Evolutionary conservation across 2,329 filamentous ascomycete species (phyloP), one percentile per base, ranked within the genome.

Genomic region (Cladosporium sp.): DNA sequence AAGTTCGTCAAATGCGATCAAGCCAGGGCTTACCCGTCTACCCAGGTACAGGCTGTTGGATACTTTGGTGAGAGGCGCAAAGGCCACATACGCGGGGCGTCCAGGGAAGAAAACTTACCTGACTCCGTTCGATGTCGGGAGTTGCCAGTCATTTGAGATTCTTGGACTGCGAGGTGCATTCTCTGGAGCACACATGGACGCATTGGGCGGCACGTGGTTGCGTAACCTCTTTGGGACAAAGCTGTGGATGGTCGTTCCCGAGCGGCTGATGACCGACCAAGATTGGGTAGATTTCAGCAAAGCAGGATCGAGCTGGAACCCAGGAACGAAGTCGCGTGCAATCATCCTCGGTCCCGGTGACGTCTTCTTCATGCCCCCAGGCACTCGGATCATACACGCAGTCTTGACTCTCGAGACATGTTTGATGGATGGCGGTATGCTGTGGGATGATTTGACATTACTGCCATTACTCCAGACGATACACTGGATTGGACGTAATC

Each of bases 341-440:
- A 10, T 57, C 24, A 32, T 57, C 12, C 52, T 57, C 3, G 52
- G 34, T 36, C 28, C 28, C 12, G 34, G 34, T 36, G 52, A 57
- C 14, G 24, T 57, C 36, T 41, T 59, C 21, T 58, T 38, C 28
- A 58, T 58, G 54, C 54, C 54, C 2, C 28, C 54, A 10, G 28
- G 54, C 11, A 26, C 21, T 21, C 34, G 54, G 11, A 15, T 21
- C 15, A 58, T 58, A 24, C 54, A 58, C 28, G 54, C 54, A 10
- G 34, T 58, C 12, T 21, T 30, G n/a, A 58, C 54, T 18, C 54
- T 34, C 14, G 28, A 34, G n/a, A 21, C 54, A 18, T 30, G 30
- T n/a, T 30, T 58, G 21, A 58, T 58, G 54, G 30, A 58, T 4
- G 54, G 54, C 21, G 54, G 54, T 18, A 58, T 58, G 54, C 8